phyloP scores from a whole-genome alignment of 768 basidiomycete genomes.

The Gloeopeniophorella convolvens region DNA sequence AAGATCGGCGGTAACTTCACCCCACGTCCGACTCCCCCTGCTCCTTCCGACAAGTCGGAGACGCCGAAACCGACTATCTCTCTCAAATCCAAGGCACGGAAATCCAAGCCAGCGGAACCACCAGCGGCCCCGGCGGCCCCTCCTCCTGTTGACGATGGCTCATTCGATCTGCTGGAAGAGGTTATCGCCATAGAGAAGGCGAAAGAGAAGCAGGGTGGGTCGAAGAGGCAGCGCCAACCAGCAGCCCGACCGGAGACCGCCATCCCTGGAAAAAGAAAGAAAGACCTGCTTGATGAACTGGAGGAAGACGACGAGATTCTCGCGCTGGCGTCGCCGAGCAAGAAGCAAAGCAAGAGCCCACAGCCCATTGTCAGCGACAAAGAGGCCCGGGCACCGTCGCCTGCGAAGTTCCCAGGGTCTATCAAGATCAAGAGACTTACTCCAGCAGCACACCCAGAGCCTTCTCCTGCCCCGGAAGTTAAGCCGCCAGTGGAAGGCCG shows the following conservation, averaged over 20 bases:
- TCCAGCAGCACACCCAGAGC: slow-evolving; percentile 1
- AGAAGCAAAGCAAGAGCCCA: slow-evolving; percentile 38
- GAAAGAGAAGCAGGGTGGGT: slow-evolving; percentile 24
- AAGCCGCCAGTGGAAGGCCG: slow-evolving; percentile 25
- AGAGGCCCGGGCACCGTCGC: slow-evolving; percentile 10
- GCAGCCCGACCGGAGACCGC: slow-evolving; percentile 19
- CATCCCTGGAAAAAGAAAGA: slow-evolving; percentile 43
- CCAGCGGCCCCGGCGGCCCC: slow-evolving; percentile 48
- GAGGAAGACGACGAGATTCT: slow-evolving; percentile 58
- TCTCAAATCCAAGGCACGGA: slow-evolving; percentile 31
- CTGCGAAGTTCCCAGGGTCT: slow-evolving; percentile 9
- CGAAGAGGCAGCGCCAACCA: slow-evolving; percentile 21
- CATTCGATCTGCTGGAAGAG: slow-evolving; percentile 73
- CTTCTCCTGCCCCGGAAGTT: not conserved
- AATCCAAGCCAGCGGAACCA: slow-evolving; percentile 38
- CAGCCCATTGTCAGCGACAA: slow-evolving; percentile 21
- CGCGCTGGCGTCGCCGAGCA: slow-evolving; percentile 53
- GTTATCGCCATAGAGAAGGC: slow-evolving; percentile 66
- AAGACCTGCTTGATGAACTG: slow-evolving; percentile 29
- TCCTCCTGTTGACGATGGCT: slow-evolving; percentile 69
- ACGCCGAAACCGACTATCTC: slow-evolving; percentile 1
- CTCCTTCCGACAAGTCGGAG: slow-evolving; percentile 19
- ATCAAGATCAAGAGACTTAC: slow-evolving; percentile 18
- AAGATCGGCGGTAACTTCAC: slow-evolving; percentile 26
- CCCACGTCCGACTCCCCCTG: slow-evolving; percentile 15